These are phyloP conservation scores for Metschnikowia orientalis DNA, from an alignment of 805 yeast genomes.

Conservation along the genomic window DNA sequence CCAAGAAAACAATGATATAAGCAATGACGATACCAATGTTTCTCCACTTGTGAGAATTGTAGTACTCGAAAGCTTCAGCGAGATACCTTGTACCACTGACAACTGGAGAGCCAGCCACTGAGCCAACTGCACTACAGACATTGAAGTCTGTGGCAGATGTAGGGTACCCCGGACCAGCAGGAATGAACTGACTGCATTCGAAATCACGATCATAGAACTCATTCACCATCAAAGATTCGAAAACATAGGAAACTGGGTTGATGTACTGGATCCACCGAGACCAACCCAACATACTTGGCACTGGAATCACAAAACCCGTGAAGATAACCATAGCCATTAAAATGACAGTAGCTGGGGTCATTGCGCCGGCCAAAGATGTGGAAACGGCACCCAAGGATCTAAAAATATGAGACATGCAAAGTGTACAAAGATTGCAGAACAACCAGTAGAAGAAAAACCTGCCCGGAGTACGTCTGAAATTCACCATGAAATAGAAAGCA, in stretches of 20 bases:
- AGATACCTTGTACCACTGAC: slow-evolving; percentile 64
- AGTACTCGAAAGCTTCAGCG: slow-evolving; percentile 44
- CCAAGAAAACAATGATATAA: slow-evolving; percentile 42
- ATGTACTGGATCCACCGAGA: slow-evolving; percentile 38
- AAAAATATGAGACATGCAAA: slow-evolving; percentile 38
- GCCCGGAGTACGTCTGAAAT: slow-evolving; percentile 35
- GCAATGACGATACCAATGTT: slow-evolving; percentile 66
- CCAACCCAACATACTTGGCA: slow-evolving; percentile 34
- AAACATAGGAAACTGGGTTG: slow-evolving; percentile 39
- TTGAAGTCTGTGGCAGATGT: slow-evolving; percentile 32
- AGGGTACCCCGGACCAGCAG: slow-evolving; percentile 54
- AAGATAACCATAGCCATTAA: slow-evolving; percentile 52
- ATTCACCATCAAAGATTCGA: slow-evolving; percentile 57
- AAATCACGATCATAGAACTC: slow-evolving; percentile 59
- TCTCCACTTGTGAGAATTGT: slow-evolving; percentile 68
- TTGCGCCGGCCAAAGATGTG: slow-evolving; percentile 37
- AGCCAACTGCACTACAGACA: slow-evolving; percentile 60
- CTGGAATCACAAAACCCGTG: slow-evolving; percentile 44
- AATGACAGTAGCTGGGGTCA: slow-evolving; percentile 44
- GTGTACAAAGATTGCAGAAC: slow-evolving; percentile 20
- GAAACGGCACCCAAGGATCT: slow-evolving; percentile 42
- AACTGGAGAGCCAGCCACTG: slow-evolving; percentile 46
- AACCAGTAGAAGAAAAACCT: slow-evolving; percentile 38
- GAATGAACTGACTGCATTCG: slow-evolving; percentile 54
- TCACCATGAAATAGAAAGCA: slow-evolving; percentile 27